Base-by-base conservation (phyloP, 768 basidiomycete species). In the Mycena vitilis region DNA sequence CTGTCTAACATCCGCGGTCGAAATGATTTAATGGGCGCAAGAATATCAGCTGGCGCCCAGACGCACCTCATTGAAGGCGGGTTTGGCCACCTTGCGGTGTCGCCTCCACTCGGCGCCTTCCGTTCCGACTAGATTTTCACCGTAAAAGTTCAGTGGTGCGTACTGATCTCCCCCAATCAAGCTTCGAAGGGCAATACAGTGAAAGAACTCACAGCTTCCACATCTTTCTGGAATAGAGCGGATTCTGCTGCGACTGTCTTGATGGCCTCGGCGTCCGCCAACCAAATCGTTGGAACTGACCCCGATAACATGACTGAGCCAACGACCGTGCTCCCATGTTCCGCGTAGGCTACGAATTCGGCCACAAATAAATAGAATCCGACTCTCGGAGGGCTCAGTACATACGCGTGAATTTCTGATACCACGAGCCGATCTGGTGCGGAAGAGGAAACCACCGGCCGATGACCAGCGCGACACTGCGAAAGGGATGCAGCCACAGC, bases 41-140 rank as follows among this genome's bases (percentile, higher is more conserved):
- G 30, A 30, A 30, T 30, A 30, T 30, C 5, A 30, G 30, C 30
- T 30, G 30, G 30, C n/a, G 34, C 59, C 13, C 10, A 5, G 9
- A 18, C 77, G 60, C 62, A 79, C 86, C 75, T 87, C 86, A 54
- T 81, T 85, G 75, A 87, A 87, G 0, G 86, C 86, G 12, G 84
- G 81, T 59, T 83, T 85, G 30, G 85, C 77, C 2, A 85, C 77
- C 7, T 71, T 75, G 56, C 84, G 79, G 70, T 86, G 85, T 3
- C 83, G 78, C 54, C 83, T 83, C 86, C 86, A 87, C 15, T 83
- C 80, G 0, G 79, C 63, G 9, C 81, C 84, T 58, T 85, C 86
- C 0, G 75, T 71, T 5, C 81, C 79, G 25, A 88, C 71, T 6
- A 88, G 60, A 69, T 84, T 87, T 5, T 36, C 12, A 11, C 67